Conservation (phyloP, 2,329 filamentous ascomycete species). For the Colletotrichum phormii region DNA sequence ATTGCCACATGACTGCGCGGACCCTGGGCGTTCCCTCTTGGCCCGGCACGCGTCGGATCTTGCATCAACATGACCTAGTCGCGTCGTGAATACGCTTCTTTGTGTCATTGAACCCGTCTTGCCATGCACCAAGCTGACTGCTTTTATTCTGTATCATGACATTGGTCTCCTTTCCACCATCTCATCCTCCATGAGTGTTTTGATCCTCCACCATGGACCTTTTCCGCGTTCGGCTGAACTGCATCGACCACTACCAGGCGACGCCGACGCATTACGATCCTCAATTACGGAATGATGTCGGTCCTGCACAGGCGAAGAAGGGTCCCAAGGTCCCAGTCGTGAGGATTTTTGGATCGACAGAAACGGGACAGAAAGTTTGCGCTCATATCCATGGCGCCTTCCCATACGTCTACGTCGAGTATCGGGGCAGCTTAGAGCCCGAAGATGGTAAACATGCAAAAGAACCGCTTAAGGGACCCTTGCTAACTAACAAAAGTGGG, state of each 20-base stretch:
- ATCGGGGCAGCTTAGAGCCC: conserved; percentile 74
- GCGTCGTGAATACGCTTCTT: conserved; percentile 7
- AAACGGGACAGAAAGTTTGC: conserved; percentile 95
- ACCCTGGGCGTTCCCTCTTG: conserved; percentile 6
- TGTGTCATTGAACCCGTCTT: conserved; percentile 9
- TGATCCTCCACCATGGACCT: conserved; percentile 63
- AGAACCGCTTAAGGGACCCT: not conserved
- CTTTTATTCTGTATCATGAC: not conserved
- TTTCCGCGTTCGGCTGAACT: conserved; percentile 93
- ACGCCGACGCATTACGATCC: conserved; percentile 85
- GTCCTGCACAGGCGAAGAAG: conserved; percentile 67
- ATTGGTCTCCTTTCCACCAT: not conserved
- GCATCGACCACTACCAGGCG: conserved; percentile 93
- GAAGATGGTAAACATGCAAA: conserved; percentile 70
- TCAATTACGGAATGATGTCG: conserved; percentile 74
- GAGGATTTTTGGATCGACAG: conserved; percentile 90
- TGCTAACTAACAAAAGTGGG: conserved; percentile 64
- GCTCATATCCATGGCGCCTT: conserved; percentile 96
- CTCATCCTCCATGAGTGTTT: conserved; percentile 23
- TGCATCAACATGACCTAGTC: conserved; percentile 24
- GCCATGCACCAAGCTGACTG: not conserved
- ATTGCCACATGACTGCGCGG: conserved; percentile 44
- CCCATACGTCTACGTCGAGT: conserved; percentile 94
- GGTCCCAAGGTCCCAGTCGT: conserved; percentile 86
- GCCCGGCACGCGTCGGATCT: not conserved